Base-by-base conservation (phyloP, 768 basidiomycete species). In the Mycena chlorophos region DNA sequence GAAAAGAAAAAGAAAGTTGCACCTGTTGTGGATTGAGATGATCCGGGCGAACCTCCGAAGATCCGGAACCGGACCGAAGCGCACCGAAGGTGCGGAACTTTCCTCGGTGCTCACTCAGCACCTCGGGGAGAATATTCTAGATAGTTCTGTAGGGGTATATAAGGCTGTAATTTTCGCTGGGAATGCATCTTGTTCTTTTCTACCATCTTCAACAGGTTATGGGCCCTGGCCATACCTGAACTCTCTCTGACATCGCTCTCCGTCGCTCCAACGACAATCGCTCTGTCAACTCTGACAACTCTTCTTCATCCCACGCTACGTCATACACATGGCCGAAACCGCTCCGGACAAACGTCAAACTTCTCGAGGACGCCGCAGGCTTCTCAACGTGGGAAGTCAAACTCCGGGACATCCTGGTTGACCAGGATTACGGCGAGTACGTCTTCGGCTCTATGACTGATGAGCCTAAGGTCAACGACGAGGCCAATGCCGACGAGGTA, bases 171-270 rank as follows among this genome's bases (percentile, higher is more conserved):
- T n/a, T n/a, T n/a, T n/a, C n/a, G n/a, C n/a, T n/a, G n/a, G n/a
- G n/a, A n/a, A n/a, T n/a, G n/a, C n/a, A n/a, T n/a, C n/a, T n/a
- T n/a, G n/a, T n/a, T 34, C 31, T 34, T 17, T 34, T 34, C 31
- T 34, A 17, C 31, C n/a, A n/a, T 43, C 40, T 43, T 12, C 40
- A 43, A 43, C 40, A 43, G 40, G 40, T 43, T 43, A 43, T 43
- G 40, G 20, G 40, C 40, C 40, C 40, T 8, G 10, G 12, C 12
- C 20, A 19, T 20, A 16, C 10, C 40, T 43, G 20, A 43, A 43
- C 40, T 43, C 20, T 20, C 22, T n/a, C n/a, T 37, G 34, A 37
- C n/a, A 37, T 43, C 40, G 20, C 10, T 10, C 40, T 8, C 8
- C 22, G 10, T 43, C 40, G 14, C 40, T 12, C 40, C 8, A 23